phyloP scores from a whole-genome alignment of 2,329 filamentous ascomycete genomes.

The Plectosphaerella sp. region DNA sequence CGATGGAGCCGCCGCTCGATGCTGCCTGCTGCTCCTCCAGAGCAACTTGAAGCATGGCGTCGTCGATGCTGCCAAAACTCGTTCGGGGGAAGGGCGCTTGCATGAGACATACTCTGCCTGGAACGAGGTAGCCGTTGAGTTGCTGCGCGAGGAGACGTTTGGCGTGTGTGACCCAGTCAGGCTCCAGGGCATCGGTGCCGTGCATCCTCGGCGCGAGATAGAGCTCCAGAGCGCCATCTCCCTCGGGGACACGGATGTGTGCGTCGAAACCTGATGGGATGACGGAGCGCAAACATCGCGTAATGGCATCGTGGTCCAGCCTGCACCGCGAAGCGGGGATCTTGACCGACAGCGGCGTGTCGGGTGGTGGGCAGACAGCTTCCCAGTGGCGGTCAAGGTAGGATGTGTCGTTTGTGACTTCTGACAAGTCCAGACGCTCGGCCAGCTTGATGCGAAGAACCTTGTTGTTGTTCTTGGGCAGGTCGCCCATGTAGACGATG shows the following conservation, averaged over 20 bases:
- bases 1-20: constrained; percentile 17
- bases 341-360: constrained; percentile 36
- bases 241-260: constrained; percentile 6
- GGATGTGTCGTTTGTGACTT: constrained; percentile 37
- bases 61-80: constrained; percentile 24
- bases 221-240: constrained; percentile 9
- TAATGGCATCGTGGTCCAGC: constrained; percentile 22
- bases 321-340: constrained; percentile 31
- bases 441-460: constrained; percentile 49
- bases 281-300: constrained; percentile 15
- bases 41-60: constrained; percentile 26
- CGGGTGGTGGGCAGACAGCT: constrained; percentile 41
- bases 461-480: constrained; percentile 54
- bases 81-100: constrained; percentile 27
- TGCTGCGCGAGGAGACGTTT: constrained; percentile 6
- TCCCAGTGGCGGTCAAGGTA: constrained; percentile 43
- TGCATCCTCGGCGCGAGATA: constrained; percentile 16
- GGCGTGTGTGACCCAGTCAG: constrained; percentile 9
- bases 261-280: constrained; percentile 12
- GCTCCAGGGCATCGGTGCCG: background rate
- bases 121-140: constrained; percentile 31
- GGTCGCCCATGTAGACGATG: constrained; percentile 49
- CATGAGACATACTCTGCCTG: constrained; percentile 28
- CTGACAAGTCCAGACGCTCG: constrained; percentile 39
- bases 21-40: constrained; percentile 19